A percentile compares a stretch with the other conserved stretches of the same genome.
Conservation (phyloP, 768 basidiomycete genomes). For the Termitomyces bulborhizus region DNA sequence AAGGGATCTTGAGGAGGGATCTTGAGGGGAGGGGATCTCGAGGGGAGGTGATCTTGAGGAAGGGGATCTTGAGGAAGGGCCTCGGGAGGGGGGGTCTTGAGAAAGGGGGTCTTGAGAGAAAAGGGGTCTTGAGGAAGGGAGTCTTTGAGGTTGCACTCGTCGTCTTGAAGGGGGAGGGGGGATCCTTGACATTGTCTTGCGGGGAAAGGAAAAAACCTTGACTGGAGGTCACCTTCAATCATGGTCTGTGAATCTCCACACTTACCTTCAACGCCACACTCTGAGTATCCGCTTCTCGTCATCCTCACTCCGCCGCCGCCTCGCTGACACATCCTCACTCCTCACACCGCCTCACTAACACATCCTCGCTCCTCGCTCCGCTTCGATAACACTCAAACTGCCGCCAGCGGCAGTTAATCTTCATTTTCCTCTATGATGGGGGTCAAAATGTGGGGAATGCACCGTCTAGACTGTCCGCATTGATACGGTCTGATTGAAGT, state of each 20-base stretch:
- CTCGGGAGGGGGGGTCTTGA: not conserved
- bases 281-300: not conserved
- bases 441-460: not conserved
- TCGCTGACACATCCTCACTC: too few species aligned
- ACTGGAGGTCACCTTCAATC: not conserved
- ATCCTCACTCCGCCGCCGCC: not conserved
- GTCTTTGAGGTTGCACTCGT: not conserved
- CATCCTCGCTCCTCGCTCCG: not conserved
- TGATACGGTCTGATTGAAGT: not conserved
- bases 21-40: too few species aligned
- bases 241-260: not conserved
- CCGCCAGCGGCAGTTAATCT: conserved; percentile 1
- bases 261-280: too few species aligned
- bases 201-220: not conserved
- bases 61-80: too few species aligned
- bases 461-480: not conserved
- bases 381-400: not conserved
- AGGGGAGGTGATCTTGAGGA: too few species aligned
- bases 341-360: too few species aligned
- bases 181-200: not conserved
- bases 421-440: conserved; percentile 2
- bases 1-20: too few species aligned
- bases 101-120: not conserved
- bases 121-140: not conserved
- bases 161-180: too few species aligned